Conservation (phyloP, 2,329 filamentous ascomycete species). For the Cladosporium sp. region DNA sequence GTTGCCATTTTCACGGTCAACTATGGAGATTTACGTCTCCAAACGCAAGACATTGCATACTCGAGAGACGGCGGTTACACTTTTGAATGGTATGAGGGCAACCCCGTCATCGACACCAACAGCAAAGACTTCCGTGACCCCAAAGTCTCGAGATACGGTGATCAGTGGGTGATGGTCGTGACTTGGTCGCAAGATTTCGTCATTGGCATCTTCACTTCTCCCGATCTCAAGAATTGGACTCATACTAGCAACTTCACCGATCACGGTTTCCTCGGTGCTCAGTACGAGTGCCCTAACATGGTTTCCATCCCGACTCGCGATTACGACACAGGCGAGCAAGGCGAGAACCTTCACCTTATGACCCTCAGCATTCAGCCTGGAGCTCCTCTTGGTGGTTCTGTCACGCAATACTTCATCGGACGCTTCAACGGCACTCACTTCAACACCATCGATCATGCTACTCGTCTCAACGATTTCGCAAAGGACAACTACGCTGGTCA, state of each 20-base stretch:
- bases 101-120: conserved; percentile 55
- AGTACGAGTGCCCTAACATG: conserved; percentile 61
- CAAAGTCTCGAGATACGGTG: conserved; percentile 54
- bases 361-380: conserved; percentile 54
- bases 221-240: conserved; percentile 55
- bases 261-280: conserved; percentile 47
- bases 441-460: conserved; percentile 35
- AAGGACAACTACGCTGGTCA: conserved; percentile 53
- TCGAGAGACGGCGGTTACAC: conserved; percentile 57
- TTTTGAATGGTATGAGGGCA: conserved; percentile 54
- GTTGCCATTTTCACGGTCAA: conserved; percentile 52
- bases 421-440: conserved; percentile 61
- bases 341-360: conserved; percentile 41
- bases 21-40: conserved; percentile 28
- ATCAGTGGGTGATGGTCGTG: conserved; percentile 55
- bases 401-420: conserved; percentile 53
- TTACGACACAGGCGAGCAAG: conserved; percentile 26
- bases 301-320: conserved; percentile 48
- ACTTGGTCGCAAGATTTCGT: conserved; percentile 50
- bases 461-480: conserved; percentile 21
- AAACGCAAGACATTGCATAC: conserved; percentile 58
- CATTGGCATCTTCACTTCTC: conserved; percentile 57
- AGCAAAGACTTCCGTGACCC: conserved; percentile 59
- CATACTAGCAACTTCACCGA: conserved; percentile 53
- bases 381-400: conserved; percentile 51